Base-by-base conservation (phyloP, 805 yeast species). In the Cyberlindnera americana region DNA sequence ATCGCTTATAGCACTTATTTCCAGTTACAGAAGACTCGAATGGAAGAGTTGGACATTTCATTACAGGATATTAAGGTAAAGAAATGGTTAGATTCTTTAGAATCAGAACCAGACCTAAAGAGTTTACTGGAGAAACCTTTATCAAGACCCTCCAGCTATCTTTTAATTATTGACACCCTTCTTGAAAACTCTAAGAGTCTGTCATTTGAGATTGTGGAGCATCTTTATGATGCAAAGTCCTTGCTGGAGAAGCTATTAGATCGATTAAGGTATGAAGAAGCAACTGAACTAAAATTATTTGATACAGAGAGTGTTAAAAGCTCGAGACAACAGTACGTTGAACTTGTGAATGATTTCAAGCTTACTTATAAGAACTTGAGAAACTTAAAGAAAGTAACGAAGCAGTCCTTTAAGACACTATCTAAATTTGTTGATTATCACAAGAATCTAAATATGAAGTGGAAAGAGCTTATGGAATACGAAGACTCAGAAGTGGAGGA, bases 11-110 rank as follows among this genome's bases (percentile, higher is more conserved):
- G 48, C 4, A 59, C 60, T 5, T 68, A 66, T 44, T 54, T 54
- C 16, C 49, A 52, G 3, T 55, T 57, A 9, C 64, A 64, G 38
- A 38, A 50, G 18, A 43, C 50, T 21, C 72, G 65, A 39, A 43
- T 60, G 35, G 47, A 48, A 5, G 46, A 61, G 12, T 44, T 65
- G 8, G 38, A 46, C 3, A 34, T 39, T 3, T 45, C 61, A 27
- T 37, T 46, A 17, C 28, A 36, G 6, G 56, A 35, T 13, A 54
- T 56, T 4, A 50, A 21, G 48, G 56, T 55, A 33, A 45, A 19
- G 29, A 48, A 59, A 33, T 68, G 73, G 73, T 46, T 61, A 12
- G 58, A 57, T n/a, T n/a, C n/a, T n/a, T n/a, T 54, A 0, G 49
- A 42, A 23, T 32, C 50, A 25, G 42, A 46, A 25, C 48, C 64